Percentiles rank a stretch among this genome's conserved stretches.
Evolutionary conservation across 139 green algal species (phyloP).

Genomic region (Chlorella vulgaris): DNA sequence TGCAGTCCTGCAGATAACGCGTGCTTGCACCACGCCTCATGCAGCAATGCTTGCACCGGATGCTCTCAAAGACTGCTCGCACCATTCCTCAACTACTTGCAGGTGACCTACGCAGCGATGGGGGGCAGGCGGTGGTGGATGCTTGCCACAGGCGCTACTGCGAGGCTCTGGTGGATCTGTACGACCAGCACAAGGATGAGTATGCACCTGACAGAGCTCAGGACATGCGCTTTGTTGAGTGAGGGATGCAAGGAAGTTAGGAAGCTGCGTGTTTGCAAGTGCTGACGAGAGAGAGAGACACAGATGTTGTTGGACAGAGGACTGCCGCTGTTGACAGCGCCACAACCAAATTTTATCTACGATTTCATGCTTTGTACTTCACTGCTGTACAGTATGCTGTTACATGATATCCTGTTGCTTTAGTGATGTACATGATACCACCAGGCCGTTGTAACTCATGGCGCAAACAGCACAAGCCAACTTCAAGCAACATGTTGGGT

Average conservation of each 20-base stretch:
- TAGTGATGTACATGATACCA: too few relatives aligned
- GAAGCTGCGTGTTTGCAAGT: neutral
- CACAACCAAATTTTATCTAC: neutral
- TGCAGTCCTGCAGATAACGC: too few relatives aligned
- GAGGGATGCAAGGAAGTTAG: neutral
- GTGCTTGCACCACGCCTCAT: too few relatives aligned
- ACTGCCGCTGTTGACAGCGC: too few relatives aligned
- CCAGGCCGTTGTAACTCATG: neutral
- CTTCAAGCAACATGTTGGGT: too few relatives aligned
- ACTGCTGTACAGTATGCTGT: too few relatives aligned
- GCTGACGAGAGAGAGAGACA: too few relatives aligned
- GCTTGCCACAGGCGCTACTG: constrained; percentile 23
- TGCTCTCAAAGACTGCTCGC: too few relatives aligned
- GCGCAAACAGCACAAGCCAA: neutral
- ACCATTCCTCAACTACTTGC: neutral
- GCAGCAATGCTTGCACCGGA: too few relatives aligned
- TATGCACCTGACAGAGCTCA: neutral
- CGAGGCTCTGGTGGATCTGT: constrained; percentile 19
- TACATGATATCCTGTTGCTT: too few relatives aligned
- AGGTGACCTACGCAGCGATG: constrained; percentile 32
- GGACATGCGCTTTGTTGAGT: constrained; percentile 18
- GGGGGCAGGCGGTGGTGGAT: constrained; percentile 7
- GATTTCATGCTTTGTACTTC: neutral
- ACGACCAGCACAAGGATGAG: constrained; percentile 7
- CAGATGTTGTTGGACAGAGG: too few relatives aligned